phyloP scores from a whole-genome alignment of 2,329 filamentous ascomycete species.

The Venturia asperata region DNA sequence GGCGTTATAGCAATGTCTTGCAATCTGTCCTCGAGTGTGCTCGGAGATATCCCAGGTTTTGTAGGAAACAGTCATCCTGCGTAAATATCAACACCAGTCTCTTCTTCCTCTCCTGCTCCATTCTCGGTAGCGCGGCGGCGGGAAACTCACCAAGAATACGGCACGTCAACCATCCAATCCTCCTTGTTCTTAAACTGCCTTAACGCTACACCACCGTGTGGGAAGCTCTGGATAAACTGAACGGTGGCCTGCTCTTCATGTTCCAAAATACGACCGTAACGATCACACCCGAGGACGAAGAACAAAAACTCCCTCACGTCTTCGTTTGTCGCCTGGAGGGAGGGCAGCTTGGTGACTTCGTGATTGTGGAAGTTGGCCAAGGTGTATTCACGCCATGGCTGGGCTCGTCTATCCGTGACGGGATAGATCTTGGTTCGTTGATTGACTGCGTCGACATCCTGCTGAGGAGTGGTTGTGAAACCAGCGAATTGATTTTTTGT shows the following conservation, averaged over 20 bases:
- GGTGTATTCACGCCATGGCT: not conserved
- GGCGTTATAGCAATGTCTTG: not conserved
- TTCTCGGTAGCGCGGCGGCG: not conserved
- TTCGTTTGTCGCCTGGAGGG: not conserved
- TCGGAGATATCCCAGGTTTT: not conserved
- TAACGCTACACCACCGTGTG: not conserved
- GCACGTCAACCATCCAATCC: not conserved
- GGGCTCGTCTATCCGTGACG: not conserved
- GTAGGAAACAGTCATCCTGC: not conserved
- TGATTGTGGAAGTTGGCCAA: not conserved
- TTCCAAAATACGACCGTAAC: not conserved
- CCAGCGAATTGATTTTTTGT: not conserved
- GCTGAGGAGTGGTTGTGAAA: not conserved
- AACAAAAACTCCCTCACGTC: conserved; percentile 2
- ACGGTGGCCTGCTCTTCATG: not conserved
- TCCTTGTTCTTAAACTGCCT: not conserved
- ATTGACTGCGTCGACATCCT: not conserved
- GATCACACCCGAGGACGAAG: conserved; percentile 1
- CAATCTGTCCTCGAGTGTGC: not conserved
- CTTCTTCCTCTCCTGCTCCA: not conserved
- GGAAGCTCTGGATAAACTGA: not conserved
- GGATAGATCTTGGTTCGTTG: conserved; percentile 5
- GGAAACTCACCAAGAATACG: not conserved
- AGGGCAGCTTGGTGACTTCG: not conserved
- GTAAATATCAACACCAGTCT: not conserved